Evolutionary conservation across 176 grass and related monocot species (phyloP).

Genomic region (Ensete ventricosum): DNA sequence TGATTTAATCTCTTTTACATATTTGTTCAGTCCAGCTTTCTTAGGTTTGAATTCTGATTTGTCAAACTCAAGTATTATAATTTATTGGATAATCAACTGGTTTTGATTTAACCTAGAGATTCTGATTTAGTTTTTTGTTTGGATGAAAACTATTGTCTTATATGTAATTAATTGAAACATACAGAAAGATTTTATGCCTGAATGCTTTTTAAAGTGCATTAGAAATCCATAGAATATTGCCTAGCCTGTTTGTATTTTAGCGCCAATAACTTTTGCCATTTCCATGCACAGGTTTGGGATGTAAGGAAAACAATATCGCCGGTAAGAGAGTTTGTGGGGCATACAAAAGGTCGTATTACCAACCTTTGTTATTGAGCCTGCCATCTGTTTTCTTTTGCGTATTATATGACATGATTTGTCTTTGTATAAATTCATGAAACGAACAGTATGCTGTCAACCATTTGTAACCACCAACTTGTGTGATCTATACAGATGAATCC

Average conservation of each 20-base stretch:
- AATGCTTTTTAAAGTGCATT: background rate
- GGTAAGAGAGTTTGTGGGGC: conserved; percentile 90
- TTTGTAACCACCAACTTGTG: no score
- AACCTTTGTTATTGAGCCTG: background rate
- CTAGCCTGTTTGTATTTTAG: background rate
- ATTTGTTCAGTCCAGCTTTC: background rate
- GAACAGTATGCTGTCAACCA: no score
- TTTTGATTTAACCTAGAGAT: background rate
- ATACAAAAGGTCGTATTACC: conserved; percentile 60
- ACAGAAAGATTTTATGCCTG: background rate
- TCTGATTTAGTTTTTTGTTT: background rate
- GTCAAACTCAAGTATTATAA: background rate
- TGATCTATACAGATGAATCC: no score
- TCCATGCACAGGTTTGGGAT: conserved; percentile 84
- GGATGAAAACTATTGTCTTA: background rate
- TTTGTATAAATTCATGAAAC: background rate
- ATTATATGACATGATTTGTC: background rate
- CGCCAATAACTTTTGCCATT: conserved; percentile 1
- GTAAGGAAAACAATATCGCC: conserved; percentile 97
- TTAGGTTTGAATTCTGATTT: background rate
- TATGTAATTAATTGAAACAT: background rate
- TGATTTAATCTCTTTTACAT: background rate
- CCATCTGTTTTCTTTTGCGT: background rate
- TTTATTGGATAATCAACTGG: background rate
- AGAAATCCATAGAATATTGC: background rate